Conservation (phyloP, 2,329 filamentous ascomycete species). For the Aschersonia sp. region DNA sequence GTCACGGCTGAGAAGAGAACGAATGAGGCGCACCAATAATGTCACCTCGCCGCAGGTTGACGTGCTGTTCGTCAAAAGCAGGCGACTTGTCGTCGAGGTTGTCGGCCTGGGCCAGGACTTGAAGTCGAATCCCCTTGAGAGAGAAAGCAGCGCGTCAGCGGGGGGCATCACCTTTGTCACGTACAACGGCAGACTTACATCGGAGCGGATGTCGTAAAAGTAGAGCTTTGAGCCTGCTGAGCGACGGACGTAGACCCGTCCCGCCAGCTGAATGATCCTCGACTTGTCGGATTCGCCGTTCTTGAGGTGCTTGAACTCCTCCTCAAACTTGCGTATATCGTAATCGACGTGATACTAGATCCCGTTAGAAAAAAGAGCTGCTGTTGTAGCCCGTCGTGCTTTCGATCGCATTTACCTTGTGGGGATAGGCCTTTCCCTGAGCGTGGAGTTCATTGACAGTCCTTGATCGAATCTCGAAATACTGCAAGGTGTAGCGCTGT, state of each 20-base stretch:
- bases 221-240: conserved; percentile 69
- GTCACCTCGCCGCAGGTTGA: conserved; percentile 78
- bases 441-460: conserved; percentile 39
- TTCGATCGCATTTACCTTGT: conserved; percentile 36
- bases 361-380: background rate
- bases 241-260: conserved; percentile 81
- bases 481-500: conserved; percentile 21
- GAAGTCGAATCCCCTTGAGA: conserved; percentile 47
- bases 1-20: background rate
- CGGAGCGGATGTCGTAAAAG: conserved; percentile 59
- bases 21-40: conserved; percentile 50
- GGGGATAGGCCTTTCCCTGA: conserved; percentile 52
- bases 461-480: conserved; percentile 90
- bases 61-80: conserved; percentile 76
- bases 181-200: conserved; percentile 8
- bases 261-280: conserved; percentile 61
- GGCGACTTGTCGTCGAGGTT: conserved; percentile 50
- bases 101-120: conserved; percentile 85
- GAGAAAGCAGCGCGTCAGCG: background rate
- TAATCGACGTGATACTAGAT: conserved; percentile 65
- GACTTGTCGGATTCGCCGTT: conserved; percentile 74
- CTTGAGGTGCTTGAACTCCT: conserved; percentile 67
- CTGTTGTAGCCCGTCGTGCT: background rate
- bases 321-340: conserved; percentile 64
- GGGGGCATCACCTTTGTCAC: too few species aligned